Evolutionary conservation across 768 basidiomycete species (phyloP).

Genomic region (Clavulina sp.): DNA sequence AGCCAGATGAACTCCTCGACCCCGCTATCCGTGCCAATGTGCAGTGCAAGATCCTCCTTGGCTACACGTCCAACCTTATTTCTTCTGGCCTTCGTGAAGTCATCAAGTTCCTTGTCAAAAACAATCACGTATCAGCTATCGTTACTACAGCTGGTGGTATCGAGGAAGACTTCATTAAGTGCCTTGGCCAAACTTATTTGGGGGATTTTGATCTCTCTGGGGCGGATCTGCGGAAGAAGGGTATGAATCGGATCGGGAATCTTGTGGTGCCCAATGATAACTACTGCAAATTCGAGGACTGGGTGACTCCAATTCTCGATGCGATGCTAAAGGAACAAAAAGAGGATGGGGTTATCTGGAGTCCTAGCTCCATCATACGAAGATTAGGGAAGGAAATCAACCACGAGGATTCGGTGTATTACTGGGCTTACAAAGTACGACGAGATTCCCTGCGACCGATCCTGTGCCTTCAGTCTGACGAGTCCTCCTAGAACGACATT

Average conservation of each 20-base stretch:
- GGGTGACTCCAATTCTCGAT: slow-evolving; percentile 91
- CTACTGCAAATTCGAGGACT: slow-evolving; percentile 98
- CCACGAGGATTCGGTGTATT: slow-evolving; percentile 93
- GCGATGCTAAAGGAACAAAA: slow-evolving; percentile 80
- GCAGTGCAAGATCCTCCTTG: slow-evolving; percentile 80
- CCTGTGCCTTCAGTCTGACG: not conserved
- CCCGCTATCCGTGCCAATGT: slow-evolving; percentile 47
- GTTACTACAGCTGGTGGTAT: slow-evolving; percentile 98
- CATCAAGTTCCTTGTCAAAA: slow-evolving; percentile 80
- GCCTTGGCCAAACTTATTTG: slow-evolving; percentile 89
- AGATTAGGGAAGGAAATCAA: slow-evolving; percentile 94
- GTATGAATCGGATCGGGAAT: slow-evolving; percentile 97
- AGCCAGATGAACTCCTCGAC: slow-evolving; percentile 44
- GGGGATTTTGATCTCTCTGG: slow-evolving; percentile 89
- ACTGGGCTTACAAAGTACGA: slow-evolving; percentile 97
- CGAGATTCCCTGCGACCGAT: not conserved
- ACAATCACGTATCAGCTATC: slow-evolving; percentile 72
- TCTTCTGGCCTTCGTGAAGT: slow-evolving; percentile 93
- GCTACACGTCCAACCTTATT: slow-evolving; percentile 96
- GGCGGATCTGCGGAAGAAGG: slow-evolving; percentile 63
- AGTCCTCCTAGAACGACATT: slow-evolving; percentile 65
- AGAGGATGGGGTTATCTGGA: slow-evolving; percentile 53
- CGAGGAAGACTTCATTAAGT: slow-evolving; percentile 99
- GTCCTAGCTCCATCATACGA: slow-evolving; percentile 83
- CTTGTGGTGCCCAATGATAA: slow-evolving; percentile 94